A percentile compares a stretch with the other conserved stretches of the same genome.
These are phyloP conservation scores for Mycena filopes DNA, from an alignment of 768 basidiomycete species.

Conservation along the genomic window DNA sequence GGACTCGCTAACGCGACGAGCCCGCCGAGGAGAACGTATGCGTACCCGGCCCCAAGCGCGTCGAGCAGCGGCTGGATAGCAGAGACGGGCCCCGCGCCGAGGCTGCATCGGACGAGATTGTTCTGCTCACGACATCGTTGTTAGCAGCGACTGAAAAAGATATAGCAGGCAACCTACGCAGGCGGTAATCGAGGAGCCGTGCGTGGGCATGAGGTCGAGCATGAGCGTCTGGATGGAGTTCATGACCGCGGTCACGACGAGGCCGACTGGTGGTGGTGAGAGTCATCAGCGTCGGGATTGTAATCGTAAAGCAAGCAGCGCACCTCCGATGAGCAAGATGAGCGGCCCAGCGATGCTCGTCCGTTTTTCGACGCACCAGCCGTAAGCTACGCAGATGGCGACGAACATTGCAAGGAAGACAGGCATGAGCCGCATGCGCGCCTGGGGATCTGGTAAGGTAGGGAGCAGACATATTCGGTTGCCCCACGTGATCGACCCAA, in stretches of 20 bases:
- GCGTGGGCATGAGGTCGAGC: slow-evolving; percentile 70
- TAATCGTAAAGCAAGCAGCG: not conserved
- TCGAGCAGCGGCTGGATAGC: slow-evolving; percentile 70
- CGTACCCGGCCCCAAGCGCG: slow-evolving; percentile 74
- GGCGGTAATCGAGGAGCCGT: slow-evolving; percentile 76
- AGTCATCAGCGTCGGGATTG: not conserved
- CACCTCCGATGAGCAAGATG: slow-evolving; percentile 50
- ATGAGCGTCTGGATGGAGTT: slow-evolving; percentile 70
- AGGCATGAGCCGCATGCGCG: slow-evolving; percentile 61
- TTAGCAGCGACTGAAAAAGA: not conserved
- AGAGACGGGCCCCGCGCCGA: slow-evolving; percentile 71
- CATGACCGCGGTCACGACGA: slow-evolving; percentile 56
- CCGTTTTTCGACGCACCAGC: slow-evolving; percentile 65
- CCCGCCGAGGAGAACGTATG: slow-evolving; percentile 70
- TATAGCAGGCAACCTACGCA: slow-evolving; percentile 66
- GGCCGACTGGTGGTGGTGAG: slow-evolving; percentile 64
- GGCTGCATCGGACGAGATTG: slow-evolving; percentile 72
- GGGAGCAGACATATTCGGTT: too few species aligned
- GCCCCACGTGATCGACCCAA: too few species aligned
- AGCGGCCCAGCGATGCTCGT: slow-evolving; percentile 65
- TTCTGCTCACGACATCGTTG: slow-evolving; percentile 54
- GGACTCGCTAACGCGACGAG: slow-evolving; percentile 60
- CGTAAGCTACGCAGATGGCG: slow-evolving; percentile 61
- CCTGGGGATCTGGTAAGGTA: slow-evolving; percentile 45
- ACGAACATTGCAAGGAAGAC: slow-evolving; percentile 51